A percentile compares a stretch with the other conserved stretches of the same genome.
phyloP scores from a whole-genome alignment of 106 monocot species.

The Dendrobium catenatum region DNA sequence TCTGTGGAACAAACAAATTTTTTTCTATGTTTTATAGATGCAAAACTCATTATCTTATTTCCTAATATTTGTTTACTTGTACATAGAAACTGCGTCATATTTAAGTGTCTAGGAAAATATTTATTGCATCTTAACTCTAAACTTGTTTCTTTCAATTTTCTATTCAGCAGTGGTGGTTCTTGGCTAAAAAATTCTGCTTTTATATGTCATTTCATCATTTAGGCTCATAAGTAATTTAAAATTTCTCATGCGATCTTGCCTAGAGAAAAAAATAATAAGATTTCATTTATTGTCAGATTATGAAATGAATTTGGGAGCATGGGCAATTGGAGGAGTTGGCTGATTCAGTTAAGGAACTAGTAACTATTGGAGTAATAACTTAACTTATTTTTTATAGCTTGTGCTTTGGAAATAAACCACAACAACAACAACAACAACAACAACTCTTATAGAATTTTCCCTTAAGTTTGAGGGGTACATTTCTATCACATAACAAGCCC shows the following conservation, averaged over 20 bases:
- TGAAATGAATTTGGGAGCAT: not conserved
- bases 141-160: not conserved
- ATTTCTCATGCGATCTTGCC: not conserved
- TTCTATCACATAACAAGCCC: no score
- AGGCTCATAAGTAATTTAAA: not conserved
- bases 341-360: not conserved
- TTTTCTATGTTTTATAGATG: not conserved
- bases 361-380: not conserved
- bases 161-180: not conserved
- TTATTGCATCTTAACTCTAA: constrained; percentile 1
- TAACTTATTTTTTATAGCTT: not conserved
- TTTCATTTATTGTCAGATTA: not conserved
- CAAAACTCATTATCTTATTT: not conserved
- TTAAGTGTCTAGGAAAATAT: not conserved
- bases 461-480: no score
- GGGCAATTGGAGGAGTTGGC: not conserved
- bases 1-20: not conserved
- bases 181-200: not conserved
- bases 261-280: not conserved
- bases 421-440: no score
- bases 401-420: not conserved
- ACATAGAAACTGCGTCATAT: not conserved
- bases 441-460: no score
- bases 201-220: not conserved
- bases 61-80: not conserved